Percentiles rank a stretch among this genome's conserved stretches.
These are phyloP conservation scores for Russula dissimulans DNA, from an alignment of 768 basidiomycete genomes.

Conservation along the genomic window DNA sequence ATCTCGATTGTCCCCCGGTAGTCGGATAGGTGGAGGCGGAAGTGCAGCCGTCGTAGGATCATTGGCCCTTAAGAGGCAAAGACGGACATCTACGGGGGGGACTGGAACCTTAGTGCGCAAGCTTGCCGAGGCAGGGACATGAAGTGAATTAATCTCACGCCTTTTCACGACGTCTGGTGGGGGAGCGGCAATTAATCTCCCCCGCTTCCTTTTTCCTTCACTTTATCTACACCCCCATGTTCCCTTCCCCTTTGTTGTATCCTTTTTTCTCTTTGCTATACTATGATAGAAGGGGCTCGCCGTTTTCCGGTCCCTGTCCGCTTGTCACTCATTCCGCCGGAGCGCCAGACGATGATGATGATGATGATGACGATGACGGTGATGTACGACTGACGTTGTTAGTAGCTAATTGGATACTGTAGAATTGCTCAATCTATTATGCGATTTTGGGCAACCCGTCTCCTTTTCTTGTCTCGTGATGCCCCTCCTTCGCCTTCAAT, in stretches of 20 bases:
- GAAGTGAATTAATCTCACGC: slow-evolving; percentile 1
- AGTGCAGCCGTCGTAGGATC: slow-evolving; percentile 22
- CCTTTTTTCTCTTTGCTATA: neutral
- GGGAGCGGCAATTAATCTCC: neutral
- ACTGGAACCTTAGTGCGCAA: slow-evolving; percentile 12
- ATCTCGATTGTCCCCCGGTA: slow-evolving; percentile 31
- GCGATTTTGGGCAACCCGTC: slow-evolving; percentile 8
- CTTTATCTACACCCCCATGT: slow-evolving; percentile 6
- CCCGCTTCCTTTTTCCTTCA: neutral
- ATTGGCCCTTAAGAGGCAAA: slow-evolving; percentile 64
- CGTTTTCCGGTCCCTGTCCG: slow-evolving; percentile 2
- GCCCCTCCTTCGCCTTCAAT: neutral
- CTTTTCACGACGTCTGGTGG: neutral
- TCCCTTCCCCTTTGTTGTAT: slow-evolving; percentile 2
- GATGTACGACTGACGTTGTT: slow-evolving; percentile 13
- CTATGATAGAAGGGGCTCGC: slow-evolving; percentile 4
- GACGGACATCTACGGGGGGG: slow-evolving; percentile 50
- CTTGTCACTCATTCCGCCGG: slow-evolving; percentile 13
- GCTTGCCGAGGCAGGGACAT: slow-evolving; percentile 5
- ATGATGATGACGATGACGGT: slow-evolving; percentile 1
- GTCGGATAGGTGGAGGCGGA: slow-evolving; percentile 23
- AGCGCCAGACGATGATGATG: slow-evolving; percentile 11
- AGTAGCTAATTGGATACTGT: slow-evolving; percentile 16
- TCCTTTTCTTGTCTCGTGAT: neutral
- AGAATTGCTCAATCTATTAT: slow-evolving; percentile 16